Conservation (phyloP, 495 filamentous ascomycete species). For the Penicillium mononematosum region DNA sequence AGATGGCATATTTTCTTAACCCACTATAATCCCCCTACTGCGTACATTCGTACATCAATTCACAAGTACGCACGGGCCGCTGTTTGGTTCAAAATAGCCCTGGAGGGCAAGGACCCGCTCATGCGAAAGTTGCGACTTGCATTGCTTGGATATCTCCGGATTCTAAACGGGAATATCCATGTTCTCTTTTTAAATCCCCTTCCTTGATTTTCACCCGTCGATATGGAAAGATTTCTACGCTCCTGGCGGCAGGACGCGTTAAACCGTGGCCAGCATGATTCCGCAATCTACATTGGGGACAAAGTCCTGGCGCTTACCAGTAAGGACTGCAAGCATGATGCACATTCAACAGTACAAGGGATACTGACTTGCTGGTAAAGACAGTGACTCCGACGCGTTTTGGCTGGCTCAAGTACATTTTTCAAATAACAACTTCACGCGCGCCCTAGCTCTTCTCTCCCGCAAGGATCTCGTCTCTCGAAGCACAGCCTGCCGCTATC, state of each 20-base stretch:
- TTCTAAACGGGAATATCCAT: not conserved
- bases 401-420: conserved; percentile 96
- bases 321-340: conserved; percentile 34
- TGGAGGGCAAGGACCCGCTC: conserved; percentile 19
- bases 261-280: conserved; percentile 90
- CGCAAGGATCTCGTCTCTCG: conserved; percentile 78
- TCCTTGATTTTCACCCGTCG: conserved; percentile 12
- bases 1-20: too few species aligned
- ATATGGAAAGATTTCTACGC: conserved; percentile 87
- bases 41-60: too few species aligned
- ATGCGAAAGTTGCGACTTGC: conserved; percentile 15
- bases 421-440: conserved; percentile 86
- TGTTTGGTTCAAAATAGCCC: conserved; percentile 23
- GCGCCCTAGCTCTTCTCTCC: conserved; percentile 80
- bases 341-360: not conserved
- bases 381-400: conserved; percentile 86
- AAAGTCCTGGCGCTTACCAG: conserved; percentile 93
- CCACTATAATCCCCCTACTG: too few species aligned
- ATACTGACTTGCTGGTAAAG: conserved; percentile 46
- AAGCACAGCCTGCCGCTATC: conserved; percentile 83
- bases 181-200: not conserved
- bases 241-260: conserved; percentile 91
- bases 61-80: conserved; percentile 24
- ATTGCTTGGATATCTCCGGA: not conserved
- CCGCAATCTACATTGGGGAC: conserved; percentile 94